phyloP scores from a whole-genome alignment of 1,284 basidiomycete species.

The Bjerkandera adusta region DNA sequence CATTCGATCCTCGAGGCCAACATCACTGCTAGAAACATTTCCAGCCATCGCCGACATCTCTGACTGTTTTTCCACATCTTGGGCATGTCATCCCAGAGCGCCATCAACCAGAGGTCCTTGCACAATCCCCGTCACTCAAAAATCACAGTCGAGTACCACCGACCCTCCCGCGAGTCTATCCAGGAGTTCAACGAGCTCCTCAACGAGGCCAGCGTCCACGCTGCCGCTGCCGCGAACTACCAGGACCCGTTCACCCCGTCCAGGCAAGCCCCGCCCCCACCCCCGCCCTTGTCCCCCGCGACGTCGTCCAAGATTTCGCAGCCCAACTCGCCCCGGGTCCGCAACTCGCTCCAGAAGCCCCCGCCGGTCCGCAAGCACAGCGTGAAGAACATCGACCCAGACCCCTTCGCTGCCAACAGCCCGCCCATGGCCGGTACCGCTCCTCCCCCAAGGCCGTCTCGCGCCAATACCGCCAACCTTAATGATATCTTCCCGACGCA shows the following conservation, averaged over 20 bases:
- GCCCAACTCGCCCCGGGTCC: constrained; percentile 36
- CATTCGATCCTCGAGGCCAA: constrained; percentile 11
- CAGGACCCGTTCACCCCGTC: constrained; percentile 46
- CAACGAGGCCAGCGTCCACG: constrained; percentile 56
- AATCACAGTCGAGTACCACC: constrained; percentile 73
- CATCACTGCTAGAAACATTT: constrained; percentile 11
- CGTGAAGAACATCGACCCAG: constrained; percentile 39
- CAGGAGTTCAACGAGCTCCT: constrained; percentile 73
- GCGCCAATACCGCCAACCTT: constrained; percentile 77
- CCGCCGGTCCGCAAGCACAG: constrained; percentile 51
- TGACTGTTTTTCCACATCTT: constrained; percentile 1
- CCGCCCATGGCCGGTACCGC: constrained; percentile 38
- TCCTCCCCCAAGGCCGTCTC: constrained; percentile 73
- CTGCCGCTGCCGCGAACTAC: constrained; percentile 48
- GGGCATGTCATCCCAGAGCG: constrained; percentile 32
- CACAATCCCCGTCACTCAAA: constrained; percentile 52
- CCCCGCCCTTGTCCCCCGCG: constrained; percentile 34
- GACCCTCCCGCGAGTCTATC: constrained; percentile 56
- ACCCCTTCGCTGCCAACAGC: constrained; percentile 54
- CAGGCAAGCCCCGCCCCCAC: constrained; percentile 50
- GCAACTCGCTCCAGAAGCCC: constrained; percentile 59
- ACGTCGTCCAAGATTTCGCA: constrained; percentile 30
- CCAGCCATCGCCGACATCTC: constrained; percentile 11
- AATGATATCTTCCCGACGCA: constrained; percentile 61
- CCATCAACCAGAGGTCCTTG: constrained; percentile 36